Percentiles rank a stretch among this genome's conserved stretches.
These are phyloP conservation scores for Asterella californica DNA, from an alignment of 225 moss, liverwort and hornwort species.

Conservation along the genomic window DNA sequence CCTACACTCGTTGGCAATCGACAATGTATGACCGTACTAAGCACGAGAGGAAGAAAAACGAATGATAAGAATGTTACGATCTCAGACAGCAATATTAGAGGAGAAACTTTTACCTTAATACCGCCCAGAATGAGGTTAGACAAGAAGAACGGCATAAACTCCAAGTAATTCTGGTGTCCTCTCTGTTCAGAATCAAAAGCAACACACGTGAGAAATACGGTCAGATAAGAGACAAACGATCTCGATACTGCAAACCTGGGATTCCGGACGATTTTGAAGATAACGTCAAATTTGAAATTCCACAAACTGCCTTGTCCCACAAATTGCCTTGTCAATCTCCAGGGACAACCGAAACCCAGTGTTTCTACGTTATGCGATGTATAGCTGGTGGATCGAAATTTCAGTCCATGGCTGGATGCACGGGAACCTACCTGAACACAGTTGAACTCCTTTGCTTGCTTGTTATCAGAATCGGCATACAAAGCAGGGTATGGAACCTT, in stretches of 20 bases:
- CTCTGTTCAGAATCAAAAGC: conserved; percentile 24
- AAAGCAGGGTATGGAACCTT: conserved; percentile 29
- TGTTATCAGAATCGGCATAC: conserved; percentile 43
- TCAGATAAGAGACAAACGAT: no score
- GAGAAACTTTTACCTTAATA: conserved; percentile 4
- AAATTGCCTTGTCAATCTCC: no score
- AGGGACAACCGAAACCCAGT: not conserved
- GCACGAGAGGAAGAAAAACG: not conserved
- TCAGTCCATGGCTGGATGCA: not conserved
- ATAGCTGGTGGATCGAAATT: no score
- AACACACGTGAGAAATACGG: not conserved
- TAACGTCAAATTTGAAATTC: not conserved
- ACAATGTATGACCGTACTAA: not conserved
- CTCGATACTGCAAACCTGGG: no score
- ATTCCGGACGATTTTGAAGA: no score
- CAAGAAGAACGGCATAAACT: conserved; percentile 36
- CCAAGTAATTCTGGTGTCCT: conserved; percentile 54
- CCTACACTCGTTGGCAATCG: not conserved
- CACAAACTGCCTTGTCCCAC: no score
- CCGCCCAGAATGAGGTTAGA: conserved; percentile 24
- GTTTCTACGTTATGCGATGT: no score
- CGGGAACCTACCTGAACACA: conserved; percentile 40
- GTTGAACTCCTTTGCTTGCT: conserved; percentile 43
- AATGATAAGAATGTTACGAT: not conserved
- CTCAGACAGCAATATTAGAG: not conserved